Evolutionary conservation across 2,329 filamentous ascomycete species (phyloP).

Genomic region (Iodosphaeria phyllophila): DNA sequence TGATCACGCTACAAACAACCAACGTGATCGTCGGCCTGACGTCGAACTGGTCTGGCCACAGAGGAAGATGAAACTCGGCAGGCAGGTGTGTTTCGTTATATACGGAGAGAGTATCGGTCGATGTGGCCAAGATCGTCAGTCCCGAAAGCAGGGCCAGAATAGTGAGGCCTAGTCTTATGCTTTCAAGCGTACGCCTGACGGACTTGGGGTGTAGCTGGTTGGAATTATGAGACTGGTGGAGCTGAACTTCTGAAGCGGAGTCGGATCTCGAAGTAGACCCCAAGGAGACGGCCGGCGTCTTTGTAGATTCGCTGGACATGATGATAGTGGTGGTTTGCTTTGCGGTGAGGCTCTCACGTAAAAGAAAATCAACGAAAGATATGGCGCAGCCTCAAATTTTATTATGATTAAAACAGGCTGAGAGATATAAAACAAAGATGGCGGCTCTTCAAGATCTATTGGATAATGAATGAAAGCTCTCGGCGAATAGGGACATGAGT

Average conservation of each 20-base stretch:
- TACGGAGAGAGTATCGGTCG: conserved; percentile 32
- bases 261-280: too few relatives aligned
- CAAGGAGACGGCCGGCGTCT: too few relatives aligned
- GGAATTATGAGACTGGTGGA: conserved; percentile 21
- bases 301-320: too few relatives aligned
- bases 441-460: too few relatives aligned
- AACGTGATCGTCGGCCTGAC: conserved; percentile 35
- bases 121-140: conserved; percentile 32
- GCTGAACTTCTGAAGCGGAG: conserved; percentile 30
- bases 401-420: too few relatives aligned
- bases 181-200: conserved; percentile 22
- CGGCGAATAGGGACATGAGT: too few relatives aligned
- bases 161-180: conserved; percentile 26
- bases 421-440: too few relatives aligned
- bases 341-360: too few relatives aligned
- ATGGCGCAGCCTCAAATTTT: too few relatives aligned
- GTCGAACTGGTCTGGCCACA: conserved; percentile 41
- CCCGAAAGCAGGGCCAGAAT: conserved; percentile 29
- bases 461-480: too few relatives aligned
- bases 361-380: too few relatives aligned
- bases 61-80: conserved; percentile 25
- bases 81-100: conserved; percentile 34
- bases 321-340: too few relatives aligned
- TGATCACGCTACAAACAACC: conserved; percentile 29
- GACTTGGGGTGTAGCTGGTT: conserved; percentile 16